Base-by-base conservation (phyloP, 208 protist genomes). In the Histomonas meleagridis region DNA sequence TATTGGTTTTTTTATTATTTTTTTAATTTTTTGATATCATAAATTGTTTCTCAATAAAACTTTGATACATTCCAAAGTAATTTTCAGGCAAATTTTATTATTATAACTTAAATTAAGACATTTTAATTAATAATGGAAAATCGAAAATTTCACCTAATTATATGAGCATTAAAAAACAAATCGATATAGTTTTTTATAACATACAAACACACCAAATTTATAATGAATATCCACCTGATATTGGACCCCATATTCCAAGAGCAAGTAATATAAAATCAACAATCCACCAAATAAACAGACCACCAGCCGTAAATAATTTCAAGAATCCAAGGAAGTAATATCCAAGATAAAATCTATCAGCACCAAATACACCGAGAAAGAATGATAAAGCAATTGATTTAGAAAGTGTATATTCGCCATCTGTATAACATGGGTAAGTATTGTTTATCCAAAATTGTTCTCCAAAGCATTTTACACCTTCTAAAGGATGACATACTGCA, bases 311-410 rank as follows among this genome's bases (percentile, higher is more conserved):
- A 38, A 86, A 86, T 18, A 86, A 28, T 35, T 86, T 86, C 28
- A 86, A 86, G 28, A 86, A 86, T 1, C 76, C 76, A 21, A 86
- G 46, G 32, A 86, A 86, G 32, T 86, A 86, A 49, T 86, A 86
- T 26, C 76, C 76, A 21, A 86, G 46, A 16, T 86, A 86, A 55
- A 86, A 86, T 55, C 76, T 51, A 46, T 86, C 76, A 35, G 46
- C 76, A 38, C 76, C 76, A 55, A 55, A 38, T 32, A 86, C 38
- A 38, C 76, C 76, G 9, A 86, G 16, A 1, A 86, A 35, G 26
- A 86, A 86, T 16, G 76, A 86, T 35, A 86, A 55, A 55, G 55
- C 9, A 18, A 55, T 32, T 16, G 46, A 18, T 5, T 40, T 86
- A 38, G 55, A 16, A 32, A 86, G 18, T 12, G 76, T 57, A 2